A percentile compares a stretch with the other conserved stretches of the same genome.
Evolutionary conservation across 371 early-diverging fungal genomes (phyloP).

Genomic region (Actinomortierella ambigua): DNA sequence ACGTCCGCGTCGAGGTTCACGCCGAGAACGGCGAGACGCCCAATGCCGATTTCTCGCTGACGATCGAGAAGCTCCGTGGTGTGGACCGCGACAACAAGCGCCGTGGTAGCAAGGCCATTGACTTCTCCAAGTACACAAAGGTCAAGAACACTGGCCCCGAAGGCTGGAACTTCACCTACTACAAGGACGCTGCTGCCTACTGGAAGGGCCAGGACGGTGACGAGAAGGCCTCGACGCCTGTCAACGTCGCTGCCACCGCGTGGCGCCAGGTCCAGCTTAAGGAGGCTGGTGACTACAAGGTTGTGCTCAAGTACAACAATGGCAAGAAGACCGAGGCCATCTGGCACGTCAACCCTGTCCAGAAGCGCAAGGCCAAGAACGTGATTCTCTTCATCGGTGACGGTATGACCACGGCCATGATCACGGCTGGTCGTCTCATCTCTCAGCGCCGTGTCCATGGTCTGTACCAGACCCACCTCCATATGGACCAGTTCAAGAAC

Average conservation of each 20-base stretch:
- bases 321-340: conserved; percentile 50
- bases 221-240: conserved; percentile 41
- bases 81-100: conserved; percentile 30
- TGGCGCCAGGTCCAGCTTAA: conserved; percentile 62
- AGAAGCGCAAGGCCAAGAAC: conserved; percentile 74
- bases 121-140: conserved; percentile 52
- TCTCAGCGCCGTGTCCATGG: conserved; percentile 61
- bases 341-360: conserved; percentile 57
- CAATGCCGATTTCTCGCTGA: conserved; percentile 52
- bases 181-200: conserved; percentile 57
- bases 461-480: conserved; percentile 60
- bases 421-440: conserved; percentile 64
- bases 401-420: conserved; percentile 70
- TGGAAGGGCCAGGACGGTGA: conserved; percentile 49
- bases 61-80: conserved; percentile 48
- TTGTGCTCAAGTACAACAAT: conserved; percentile 43
- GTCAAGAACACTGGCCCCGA: conserved; percentile 47
- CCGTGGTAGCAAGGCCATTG: conserved; percentile 40
- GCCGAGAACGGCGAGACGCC: conserved; percentile 53
- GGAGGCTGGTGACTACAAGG: conserved; percentile 61
- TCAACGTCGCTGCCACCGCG: conserved; percentile 60
- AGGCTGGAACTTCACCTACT: conserved; percentile 61
- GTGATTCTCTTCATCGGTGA: conserved; percentile 76
- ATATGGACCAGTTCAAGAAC: conserved; percentile 67
- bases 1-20: conserved; percentile 64